Base-by-base conservation (phyloP, 768 basidiomycete genomes). In the Amanita pallidorosea region DNA sequence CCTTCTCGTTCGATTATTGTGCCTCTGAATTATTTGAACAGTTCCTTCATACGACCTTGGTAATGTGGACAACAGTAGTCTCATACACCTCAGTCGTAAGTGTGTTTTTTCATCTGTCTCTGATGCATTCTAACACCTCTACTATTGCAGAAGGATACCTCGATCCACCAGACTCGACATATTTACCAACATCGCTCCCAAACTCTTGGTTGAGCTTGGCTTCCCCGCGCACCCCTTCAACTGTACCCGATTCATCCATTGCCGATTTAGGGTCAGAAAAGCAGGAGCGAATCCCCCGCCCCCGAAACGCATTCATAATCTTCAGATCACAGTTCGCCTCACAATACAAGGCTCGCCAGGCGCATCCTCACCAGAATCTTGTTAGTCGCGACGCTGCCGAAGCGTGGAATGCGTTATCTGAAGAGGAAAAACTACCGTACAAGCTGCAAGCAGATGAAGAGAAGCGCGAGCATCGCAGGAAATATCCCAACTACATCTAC, bases 241-340 rank as follows among this genome's bases (percentile, higher is more conserved):
- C 18, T 33, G 3, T 20, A 4, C 18, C 46, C 3, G 17, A 33
- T 6, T 3, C 15, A 13, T 37, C 46, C 12, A 23, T 11, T 23
- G 17, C 29, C 8, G 31, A 46, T 33, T 13, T 31, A 1, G n/a
- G 7, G 4, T 7, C 34, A 20, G 17, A 20, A 18, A 15, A n/a
- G n/a, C 45, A 22, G 12, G n/a, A 9, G 17, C 46, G 25, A 15
- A 67, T 78, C 35, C 76, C 73, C 15, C 71, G 79, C 13, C 79
- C 79, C 0, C 70, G 72, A 2, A 80, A 80, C 56, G 69, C 77
- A 8, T 80, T 80, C 66, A 76, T 80, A 59, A 71, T 76, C 54
- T 79, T 77, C 60, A 74, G 78, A 40, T 73, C 75, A 44, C 65
- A 70, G 42, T 79, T 67, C 34, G 52, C 55, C 52, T 40, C 34